Base-by-base conservation (phyloP, 768 basidiomycete species). In the Suillus variegatus region DNA sequence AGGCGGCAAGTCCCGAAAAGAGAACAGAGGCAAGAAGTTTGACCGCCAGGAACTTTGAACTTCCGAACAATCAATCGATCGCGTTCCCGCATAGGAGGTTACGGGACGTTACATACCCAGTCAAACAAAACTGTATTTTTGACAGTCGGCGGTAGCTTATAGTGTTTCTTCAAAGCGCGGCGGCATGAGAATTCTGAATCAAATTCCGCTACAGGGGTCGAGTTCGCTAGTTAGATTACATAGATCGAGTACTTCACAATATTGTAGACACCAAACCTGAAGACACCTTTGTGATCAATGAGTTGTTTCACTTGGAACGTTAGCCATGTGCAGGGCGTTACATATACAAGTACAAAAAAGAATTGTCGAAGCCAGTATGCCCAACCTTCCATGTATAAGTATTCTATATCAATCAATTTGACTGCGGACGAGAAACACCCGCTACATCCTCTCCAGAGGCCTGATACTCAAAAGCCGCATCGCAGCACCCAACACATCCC, bases 391-490 rank as follows among this genome's bases (percentile, higher is more conserved):
- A 49, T 49, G 22, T 22, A 54, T 4, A 20, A 54, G 20, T 2
- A 55, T 32, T 54, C 52, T 54, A 9, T 20, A 35, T 55, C 12
- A 16, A n/a, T 55, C 10, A 2, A 35, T 55, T 28, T 32, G 9
- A 46, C 8, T 35, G 40, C n/a, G n/a, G 18, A 58, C 32, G 12
- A 58, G 12, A 35, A 47, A 49, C 12, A 12, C 8, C 13, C n/a
- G 18, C 75, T 80, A 99, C 97, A 99, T 99, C 76, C 94, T 82
- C 80, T 97, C 94, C 62, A 99, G 79, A 10, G 97, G 97, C 56
- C 88, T 85, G 69, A 98, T 85, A 70, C 92, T 97, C 72, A 99
- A 76, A 77, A 99, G 74, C 73, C 88, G 84, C 92, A 99, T 91
- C 52, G 92, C 90, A 58, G 87, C 87, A 6, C 84, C 91, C 67